Evolutionary conservation across 805 yeast species (phyloP).

Genomic region (Candida sanyiensis): DNA sequence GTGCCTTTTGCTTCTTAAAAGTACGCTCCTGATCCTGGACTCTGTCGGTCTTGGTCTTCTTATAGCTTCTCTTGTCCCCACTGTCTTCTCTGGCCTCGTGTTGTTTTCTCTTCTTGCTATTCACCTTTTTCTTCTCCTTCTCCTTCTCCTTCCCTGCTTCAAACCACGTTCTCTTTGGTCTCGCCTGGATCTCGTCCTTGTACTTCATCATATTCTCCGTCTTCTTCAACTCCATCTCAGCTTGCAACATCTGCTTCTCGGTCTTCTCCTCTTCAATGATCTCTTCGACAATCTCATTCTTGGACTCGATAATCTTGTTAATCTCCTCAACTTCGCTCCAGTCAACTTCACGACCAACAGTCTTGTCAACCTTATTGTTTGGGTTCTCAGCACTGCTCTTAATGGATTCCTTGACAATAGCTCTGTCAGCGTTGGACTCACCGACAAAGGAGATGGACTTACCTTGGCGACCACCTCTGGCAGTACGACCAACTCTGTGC

Average conservation of each 20-base stretch:
- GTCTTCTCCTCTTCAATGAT: slow-evolving; percentile 82
- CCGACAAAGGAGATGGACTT: slow-evolving; percentile 90
- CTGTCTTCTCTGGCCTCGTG: slow-evolving; percentile 55
- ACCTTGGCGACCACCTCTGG: slow-evolving; percentile 98
- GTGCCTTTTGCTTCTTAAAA: slow-evolving; percentile 23
- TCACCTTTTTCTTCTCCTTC: slow-evolving; percentile 27
- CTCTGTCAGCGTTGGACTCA: slow-evolving; percentile 79
- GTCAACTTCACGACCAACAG: slow-evolving; percentile 86
- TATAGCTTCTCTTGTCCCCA: slow-evolving; percentile 49
- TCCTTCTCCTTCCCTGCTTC: slow-evolving; percentile 47
- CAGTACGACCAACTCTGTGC: slow-evolving; percentile 98
- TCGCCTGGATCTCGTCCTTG: slow-evolving; percentile 72
- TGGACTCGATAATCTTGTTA: slow-evolving; percentile 53
- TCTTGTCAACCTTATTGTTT: slow-evolving; percentile 43
- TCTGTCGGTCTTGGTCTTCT: slow-evolving; percentile 77
- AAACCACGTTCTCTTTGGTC: slow-evolving; percentile 98
- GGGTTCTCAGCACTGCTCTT: slow-evolving; percentile 49
- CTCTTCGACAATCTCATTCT: slow-evolving; percentile 60
- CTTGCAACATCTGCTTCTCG: slow-evolving; percentile 78
- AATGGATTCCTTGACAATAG: slow-evolving; percentile 86
- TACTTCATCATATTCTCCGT: slow-evolving; percentile 82
- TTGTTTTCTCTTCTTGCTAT: slow-evolving; percentile 68
- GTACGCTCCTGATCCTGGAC: slow-evolving; percentile 40
- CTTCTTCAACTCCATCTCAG: slow-evolving; percentile 85
- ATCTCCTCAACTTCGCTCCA: slow-evolving; percentile 79